Evolutionary conservation across 129 eudicot species (phyloP).

Genomic region (Helianthus annuus): HanXRQr2.0-SUNRISE NC_035434.2:158774493-158774992

Average conservation of each 20-base stretch:
- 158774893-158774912: conserved; percentile 7
- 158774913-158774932: conserved; percentile 2
- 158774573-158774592: conserved; percentile 52
- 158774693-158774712: conserved; percentile 54
- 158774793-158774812: conserved; percentile 19
- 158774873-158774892: conserved; percentile 10
- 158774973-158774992: too few species aligned
- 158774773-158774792: conserved; percentile 26
- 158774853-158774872: conserved; percentile 11
- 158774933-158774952: neutral
- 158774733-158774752: conserved; percentile 45
- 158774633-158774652: conserved; percentile 36
- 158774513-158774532: neutral
- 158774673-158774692: conserved; percentile 48
- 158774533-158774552: conserved; percentile 9
- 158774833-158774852: conserved; percentile 19
- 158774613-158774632: conserved; percentile 23
- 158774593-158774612: conserved; percentile 55
- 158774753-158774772: conserved; percentile 39
- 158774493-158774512: neutral
- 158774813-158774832: conserved; percentile 9
- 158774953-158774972: neutral
- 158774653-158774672: conserved; percentile 51
- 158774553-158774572: conserved; percentile 20
- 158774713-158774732: conserved; percentile 53